A percentile compares a stretch with the other conserved stretches of the same genome.
These are phyloP conservation scores for Saccharomyces hybrid DNA, from an alignment of 1,139 yeast species.

Conservation along the genomic window DNA sequence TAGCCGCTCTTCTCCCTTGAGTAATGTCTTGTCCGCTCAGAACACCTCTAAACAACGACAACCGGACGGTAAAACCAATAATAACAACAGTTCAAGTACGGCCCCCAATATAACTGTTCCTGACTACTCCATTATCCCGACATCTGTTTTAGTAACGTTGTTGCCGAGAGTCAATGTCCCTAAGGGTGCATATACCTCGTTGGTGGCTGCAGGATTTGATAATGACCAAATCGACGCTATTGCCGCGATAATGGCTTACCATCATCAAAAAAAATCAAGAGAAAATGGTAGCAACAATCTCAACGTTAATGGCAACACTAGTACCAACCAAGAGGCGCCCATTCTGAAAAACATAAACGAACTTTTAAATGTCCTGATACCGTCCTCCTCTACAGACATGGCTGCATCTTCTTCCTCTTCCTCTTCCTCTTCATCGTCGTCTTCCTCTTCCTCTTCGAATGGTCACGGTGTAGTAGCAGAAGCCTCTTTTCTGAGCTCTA, in stretches of 20 bases:
- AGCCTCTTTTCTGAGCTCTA: background rate
- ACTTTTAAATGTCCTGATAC: background rate
- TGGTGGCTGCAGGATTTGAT: conserved; percentile 57
- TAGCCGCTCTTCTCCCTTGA: conserved; percentile 20
- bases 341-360: background rate
- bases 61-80: background rate
- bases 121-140: conserved; percentile 29
- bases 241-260: conserved; percentile 65
- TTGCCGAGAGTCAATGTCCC: conserved; percentile 64
- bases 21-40: conserved; percentile 10
- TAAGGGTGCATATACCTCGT: conserved; percentile 57
- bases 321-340: conserved; percentile 1
- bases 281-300: background rate
- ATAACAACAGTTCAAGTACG: conserved; percentile 2
- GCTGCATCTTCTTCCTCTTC: background rate
- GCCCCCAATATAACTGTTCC: conserved; percentile 25
- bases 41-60: conserved; percentile 3
- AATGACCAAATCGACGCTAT: conserved; percentile 64
- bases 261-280: conserved; percentile 36
- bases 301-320: background rate
- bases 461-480: background rate
- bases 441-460: background rate
- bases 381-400: background rate
- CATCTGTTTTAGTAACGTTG: conserved; percentile 26
- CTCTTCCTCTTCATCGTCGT: background rate